Percentiles rank a stretch among this genome's conserved stretches.
These are phyloP conservation scores for Xerocomus alliaceus DNA, from an alignment of 1,284 basidiomycete genomes.

Conservation along the genomic window DNA sequence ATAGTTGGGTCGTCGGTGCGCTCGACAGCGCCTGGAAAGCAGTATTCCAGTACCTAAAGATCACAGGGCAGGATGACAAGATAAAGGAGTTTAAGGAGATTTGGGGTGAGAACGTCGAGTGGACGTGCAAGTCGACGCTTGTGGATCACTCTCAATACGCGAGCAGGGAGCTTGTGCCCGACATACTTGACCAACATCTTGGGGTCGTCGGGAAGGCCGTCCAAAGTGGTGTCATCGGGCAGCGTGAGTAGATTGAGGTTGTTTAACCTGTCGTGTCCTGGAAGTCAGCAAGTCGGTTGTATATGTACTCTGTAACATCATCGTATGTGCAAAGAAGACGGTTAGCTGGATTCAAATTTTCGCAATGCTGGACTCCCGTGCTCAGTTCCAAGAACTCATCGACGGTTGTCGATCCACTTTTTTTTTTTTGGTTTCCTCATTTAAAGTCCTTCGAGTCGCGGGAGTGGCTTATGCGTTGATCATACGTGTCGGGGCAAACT, in stretches of 20 bases:
- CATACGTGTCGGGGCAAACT: no score
- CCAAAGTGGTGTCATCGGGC: not conserved
- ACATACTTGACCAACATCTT: not conserved
- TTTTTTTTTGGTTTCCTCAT: no score
- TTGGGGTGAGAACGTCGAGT: constrained; percentile 33
- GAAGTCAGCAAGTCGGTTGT: not conserved
- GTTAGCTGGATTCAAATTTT: no score
- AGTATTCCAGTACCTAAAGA: constrained; percentile 28
- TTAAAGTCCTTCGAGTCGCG: no score
- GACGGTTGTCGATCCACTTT: no score
- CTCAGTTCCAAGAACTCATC: no score
- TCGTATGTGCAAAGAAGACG: no score
- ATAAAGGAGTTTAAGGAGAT: constrained; percentile 15
- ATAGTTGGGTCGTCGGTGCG: constrained; percentile 18
- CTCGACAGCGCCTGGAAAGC: constrained; percentile 26
- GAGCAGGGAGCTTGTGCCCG: not conserved
- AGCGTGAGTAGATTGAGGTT: not conserved
- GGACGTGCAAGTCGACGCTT: constrained; percentile 5
- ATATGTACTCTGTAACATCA: no score
- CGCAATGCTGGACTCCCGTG: no score
- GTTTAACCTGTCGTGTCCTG: not conserved
- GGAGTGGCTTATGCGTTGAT: no score
- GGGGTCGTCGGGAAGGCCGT: not conserved
- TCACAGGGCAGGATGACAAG: constrained; percentile 17
- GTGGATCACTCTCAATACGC: not conserved